Percentiles rank a stretch among this genome's conserved stretches.
Conservation (phyloP, 306 rosid species). For the Benincasa hispida region DNA sequence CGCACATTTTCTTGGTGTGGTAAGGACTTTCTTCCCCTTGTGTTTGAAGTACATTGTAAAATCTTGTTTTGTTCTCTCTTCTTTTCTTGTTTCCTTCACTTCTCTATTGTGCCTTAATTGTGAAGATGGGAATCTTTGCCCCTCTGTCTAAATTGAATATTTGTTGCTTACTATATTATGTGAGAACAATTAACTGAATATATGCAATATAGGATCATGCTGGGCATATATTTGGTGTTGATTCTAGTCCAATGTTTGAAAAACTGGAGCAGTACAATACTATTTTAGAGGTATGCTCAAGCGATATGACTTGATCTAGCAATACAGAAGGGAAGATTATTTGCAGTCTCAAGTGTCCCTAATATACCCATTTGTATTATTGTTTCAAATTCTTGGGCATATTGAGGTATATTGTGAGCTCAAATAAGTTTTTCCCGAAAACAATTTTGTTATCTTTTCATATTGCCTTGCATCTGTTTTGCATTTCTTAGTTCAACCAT, state of each 20-base stretch:
- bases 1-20: conserved; percentile 98
- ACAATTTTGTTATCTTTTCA: background rate
- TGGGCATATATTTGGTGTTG: conserved; percentile 95
- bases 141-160: background rate
- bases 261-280: conserved; percentile 84
- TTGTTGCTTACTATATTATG: background rate
- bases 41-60: background rate
- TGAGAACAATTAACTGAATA: background rate
- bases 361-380: background rate
- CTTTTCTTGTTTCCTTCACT: background rate
- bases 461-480: background rate
- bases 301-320: background rate
- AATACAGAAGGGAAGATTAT: background rate
- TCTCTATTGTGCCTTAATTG: background rate
- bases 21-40: conserved; percentile 22
- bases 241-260: conserved; percentile 76
- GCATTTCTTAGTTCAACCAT: conserved; percentile 2
- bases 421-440: background rate
- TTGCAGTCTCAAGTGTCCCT: background rate
- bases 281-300: conserved; percentile 41
- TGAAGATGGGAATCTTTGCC: background rate
- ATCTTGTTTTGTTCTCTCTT: background rate
- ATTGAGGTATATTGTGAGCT: background rate
- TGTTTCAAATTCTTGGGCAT: background rate
- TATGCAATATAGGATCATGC: conserved; percentile 69